Percentiles rank a stretch among this genome's conserved stretches.
phyloP scores from a whole-genome alignment of 768 basidiomycete genomes.

The Hemileccinum impolitum region DNA sequence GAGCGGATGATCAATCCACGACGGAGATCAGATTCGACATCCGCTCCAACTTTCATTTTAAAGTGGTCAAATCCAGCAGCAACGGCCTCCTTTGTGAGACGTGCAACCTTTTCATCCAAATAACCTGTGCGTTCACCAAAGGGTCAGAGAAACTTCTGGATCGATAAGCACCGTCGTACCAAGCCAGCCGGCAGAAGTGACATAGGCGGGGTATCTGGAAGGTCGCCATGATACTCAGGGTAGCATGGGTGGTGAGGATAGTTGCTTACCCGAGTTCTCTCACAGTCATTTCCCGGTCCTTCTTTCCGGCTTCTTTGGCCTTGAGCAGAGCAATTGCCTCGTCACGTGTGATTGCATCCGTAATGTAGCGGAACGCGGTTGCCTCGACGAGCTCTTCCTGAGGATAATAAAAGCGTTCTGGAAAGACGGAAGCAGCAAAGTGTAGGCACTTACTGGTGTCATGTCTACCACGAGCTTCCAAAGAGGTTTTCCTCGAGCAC shows the following conservation, averaged over 20 bases:
- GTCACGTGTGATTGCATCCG: constrained; percentile 88
- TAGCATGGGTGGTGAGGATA: not conserved
- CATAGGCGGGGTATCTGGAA: constrained; percentile 84
- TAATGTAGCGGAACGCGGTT: constrained; percentile 84
- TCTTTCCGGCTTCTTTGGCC: constrained; percentile 71
- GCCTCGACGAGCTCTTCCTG: constrained; percentile 79
- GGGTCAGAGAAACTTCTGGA: constrained; percentile 7
- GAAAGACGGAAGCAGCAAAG: not conserved
- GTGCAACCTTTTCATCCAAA: constrained; percentile 85
- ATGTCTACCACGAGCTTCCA: constrained; percentile 96
- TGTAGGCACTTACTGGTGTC: constrained; percentile 51
- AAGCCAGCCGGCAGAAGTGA: constrained; percentile 92
- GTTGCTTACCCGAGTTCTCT: constrained; percentile 55
- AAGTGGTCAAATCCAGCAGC: constrained; percentile 93
- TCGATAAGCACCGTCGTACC: constrained; percentile 37
- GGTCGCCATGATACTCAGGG: not conserved
- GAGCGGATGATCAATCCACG: constrained; percentile 87
- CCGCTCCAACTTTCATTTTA: constrained; percentile 97
- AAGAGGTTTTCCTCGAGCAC: constrained; percentile 75
- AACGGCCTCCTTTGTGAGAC: constrained; percentile 84
- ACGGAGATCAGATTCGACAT: constrained; percentile 77
- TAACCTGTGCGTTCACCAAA: constrained; percentile 51
- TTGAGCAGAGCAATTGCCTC: constrained; percentile 85
- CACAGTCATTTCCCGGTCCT: constrained; percentile 74
- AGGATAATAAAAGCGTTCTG: not conserved